Evolutionary conservation across 208 protist genomes (phyloP).

Genomic region (Trypanosomatidae sp.): DNA sequence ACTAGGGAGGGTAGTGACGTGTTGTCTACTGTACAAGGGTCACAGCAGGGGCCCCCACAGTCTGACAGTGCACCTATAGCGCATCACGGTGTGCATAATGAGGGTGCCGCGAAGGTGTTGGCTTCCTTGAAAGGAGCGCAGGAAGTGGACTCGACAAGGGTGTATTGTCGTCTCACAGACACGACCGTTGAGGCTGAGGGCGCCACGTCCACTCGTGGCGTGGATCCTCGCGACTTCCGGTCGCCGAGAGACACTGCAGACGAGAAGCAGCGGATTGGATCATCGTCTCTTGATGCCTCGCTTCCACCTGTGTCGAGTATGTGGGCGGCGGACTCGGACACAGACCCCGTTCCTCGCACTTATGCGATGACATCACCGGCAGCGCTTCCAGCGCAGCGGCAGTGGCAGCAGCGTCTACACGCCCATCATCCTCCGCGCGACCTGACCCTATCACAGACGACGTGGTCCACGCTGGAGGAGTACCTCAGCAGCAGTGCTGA

Average conservation of each 20-base stretch:
- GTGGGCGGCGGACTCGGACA: slow-evolving; percentile 1
- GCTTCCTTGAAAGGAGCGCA: not conserved
- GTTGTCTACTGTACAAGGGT: not conserved
- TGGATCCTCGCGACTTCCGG: not conserved
- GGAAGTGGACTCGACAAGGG: not conserved
- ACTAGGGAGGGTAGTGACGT: not conserved
- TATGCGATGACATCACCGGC: not conserved
- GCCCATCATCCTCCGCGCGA: not conserved
- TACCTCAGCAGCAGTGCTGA: slow-evolving; percentile 14
- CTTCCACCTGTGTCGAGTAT: not conserved
- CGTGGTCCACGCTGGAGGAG: slow-evolving; percentile 26
- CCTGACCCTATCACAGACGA: not conserved
- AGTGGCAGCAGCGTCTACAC: slow-evolving; percentile 7
- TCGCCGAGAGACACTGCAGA: slow-evolving; percentile 1
- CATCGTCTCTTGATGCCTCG: not conserved
- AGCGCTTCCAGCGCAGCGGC: slow-evolving; percentile 2
- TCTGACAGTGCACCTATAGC: not conserved
- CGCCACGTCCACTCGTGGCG: too few species aligned
- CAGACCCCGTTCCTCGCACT: not conserved
- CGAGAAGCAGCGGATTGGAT: slow-evolving; percentile 5
- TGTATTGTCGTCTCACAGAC: not conserved
- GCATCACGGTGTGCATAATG: not conserved
- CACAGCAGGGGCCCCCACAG: not conserved
- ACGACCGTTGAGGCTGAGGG: not conserved
- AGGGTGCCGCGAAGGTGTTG: not conserved